Conservation (phyloP, 2,329 filamentous ascomycete genomes). For the Remersonia thermophila region DNA sequence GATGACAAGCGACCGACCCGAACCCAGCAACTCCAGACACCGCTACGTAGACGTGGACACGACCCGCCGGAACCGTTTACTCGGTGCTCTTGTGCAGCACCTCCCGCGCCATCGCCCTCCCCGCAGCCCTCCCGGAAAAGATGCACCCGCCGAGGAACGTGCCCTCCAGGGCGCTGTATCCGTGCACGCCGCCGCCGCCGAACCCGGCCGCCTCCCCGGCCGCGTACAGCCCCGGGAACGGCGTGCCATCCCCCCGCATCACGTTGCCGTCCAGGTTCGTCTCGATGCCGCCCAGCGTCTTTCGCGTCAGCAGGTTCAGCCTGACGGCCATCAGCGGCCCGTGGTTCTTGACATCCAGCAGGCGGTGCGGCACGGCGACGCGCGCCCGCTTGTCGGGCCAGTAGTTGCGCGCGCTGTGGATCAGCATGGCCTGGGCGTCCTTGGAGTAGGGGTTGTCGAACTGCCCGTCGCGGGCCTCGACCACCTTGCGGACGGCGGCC, state of each 20-base stretch:
- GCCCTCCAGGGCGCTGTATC: constrained; percentile 49
- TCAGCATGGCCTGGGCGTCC: constrained; percentile 50
- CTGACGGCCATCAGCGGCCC: constrained; percentile 49
- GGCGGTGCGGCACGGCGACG: constrained; percentile 39
- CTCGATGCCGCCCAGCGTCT: constrained; percentile 49
- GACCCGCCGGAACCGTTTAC: too few species aligned
- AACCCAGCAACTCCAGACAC: too few species aligned
- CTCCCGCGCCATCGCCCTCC: constrained; percentile 41
- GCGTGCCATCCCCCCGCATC: constrained; percentile 34
- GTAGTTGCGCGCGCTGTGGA: constrained; percentile 43
- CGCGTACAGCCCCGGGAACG: constrained; percentile 44
- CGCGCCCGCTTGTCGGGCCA: constrained; percentile 40
- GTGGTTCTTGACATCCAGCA: constrained; percentile 39
- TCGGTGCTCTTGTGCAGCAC: constrained; percentile 3
- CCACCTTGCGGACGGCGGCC: constrained; percentile 30
- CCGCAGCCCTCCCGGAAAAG: constrained; percentile 47
- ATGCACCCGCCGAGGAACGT: constrained; percentile 52
- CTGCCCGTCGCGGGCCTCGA: constrained; percentile 43
- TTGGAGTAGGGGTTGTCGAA: constrained; percentile 45
- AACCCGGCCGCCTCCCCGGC: constrained; percentile 50
- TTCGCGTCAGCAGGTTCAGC: constrained; percentile 48
- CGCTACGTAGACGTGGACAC: too few species aligned
- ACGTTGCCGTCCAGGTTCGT: constrained; percentile 45
- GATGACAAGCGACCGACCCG: too few species aligned
- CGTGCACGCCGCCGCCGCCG: constrained; percentile 49